Evolutionary conservation across 345 rosid species (phyloP), one percentile per base, ranked within the genome.

Genomic region (Linum usitatissimum): DNA sequence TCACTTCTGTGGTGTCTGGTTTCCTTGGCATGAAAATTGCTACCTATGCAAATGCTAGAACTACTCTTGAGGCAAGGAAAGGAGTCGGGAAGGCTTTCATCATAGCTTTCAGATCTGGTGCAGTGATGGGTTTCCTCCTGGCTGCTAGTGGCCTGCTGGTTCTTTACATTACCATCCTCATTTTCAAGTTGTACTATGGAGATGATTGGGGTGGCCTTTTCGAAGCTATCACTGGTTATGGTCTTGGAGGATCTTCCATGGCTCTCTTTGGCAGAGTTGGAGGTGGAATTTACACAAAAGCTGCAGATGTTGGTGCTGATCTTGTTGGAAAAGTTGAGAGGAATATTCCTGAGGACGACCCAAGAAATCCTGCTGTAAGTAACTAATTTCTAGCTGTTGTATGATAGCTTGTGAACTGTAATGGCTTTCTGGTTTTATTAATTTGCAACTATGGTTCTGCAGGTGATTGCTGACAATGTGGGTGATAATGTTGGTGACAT

Each of bases 11-110:
- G 51, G 71, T 88, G 40, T 88, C 96, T 70, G 96, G 96, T 57
- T 88, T 89, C 75, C 94, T 86, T 66, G 96, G 96, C 17, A 89
- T 89, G 94, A 89, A 89, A 78, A 89, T 89, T 70, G 93, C 96
- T 19, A 86, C 96, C 9, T 89, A 80, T 66, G 96, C 96, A 9
- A 89, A 89, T 70, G 94, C 96, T 34, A 86, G 94, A 70, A 89
- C 96, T 61, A 89, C 96, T 53, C 76, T 89, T 65, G 94, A 89
- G 70, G 93, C 96, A 12, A 83, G 96, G 38, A 89, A 89, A 73
- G 89, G 96, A 48, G 93, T 89, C 19, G 94, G 96, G 30, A 86
- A 86, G 77, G 96, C 96, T 6, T 89, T 89, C 64, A 84, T 84
- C 13, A 61, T 56, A 39, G 90, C 94, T 40, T 87, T 87, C 71